These are phyloP conservation scores for Bipolaris sorokiniana DNA, from an alignment of 2,329 filamentous ascomycete genomes.

Conservation along the genomic window DNA sequence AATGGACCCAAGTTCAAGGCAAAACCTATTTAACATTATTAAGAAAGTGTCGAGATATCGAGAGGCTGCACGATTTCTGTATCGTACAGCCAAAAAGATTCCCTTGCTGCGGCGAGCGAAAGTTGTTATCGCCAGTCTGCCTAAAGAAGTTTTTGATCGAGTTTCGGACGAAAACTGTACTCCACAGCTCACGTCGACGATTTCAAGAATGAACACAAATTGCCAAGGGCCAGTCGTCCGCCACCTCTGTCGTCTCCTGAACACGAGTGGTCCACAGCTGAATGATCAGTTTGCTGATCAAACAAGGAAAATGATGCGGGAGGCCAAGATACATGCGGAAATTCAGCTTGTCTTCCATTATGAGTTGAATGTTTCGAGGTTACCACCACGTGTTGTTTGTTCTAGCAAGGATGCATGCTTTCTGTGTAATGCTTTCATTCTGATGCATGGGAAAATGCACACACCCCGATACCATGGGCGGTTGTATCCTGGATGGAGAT, in stretches of 20 bases:
- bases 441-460: conserved; percentile 50
- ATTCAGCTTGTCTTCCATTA: conserved; percentile 58
- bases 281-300: conserved; percentile 15
- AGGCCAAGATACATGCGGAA: conserved; percentile 55
- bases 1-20: conserved; percentile 19
- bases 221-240: not conserved
- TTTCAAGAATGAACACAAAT: conserved; percentile 8
- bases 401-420: conserved; percentile 61
- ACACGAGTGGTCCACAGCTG: conserved; percentile 2
- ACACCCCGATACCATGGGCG: conserved; percentile 53
- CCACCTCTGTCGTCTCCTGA: conserved; percentile 13
- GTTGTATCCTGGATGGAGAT: conserved; percentile 56
- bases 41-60: conserved; percentile 25
- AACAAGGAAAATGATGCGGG: conserved; percentile 16
- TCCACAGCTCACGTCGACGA: conserved; percentile 8
- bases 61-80: conserved; percentile 24
- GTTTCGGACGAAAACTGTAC: conserved; percentile 1
- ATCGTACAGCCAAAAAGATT: conserved; percentile 15
- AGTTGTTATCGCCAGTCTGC: conserved; percentile 13
- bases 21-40: conserved; percentile 21
- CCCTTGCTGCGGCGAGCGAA: conserved; percentile 9
- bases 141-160: conserved; percentile 9
- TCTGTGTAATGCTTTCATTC: conserved; percentile 58
- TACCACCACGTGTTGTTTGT: conserved; percentile 53
- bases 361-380: conserved; percentile 14